Base-by-base conservation (phyloP, 441 rosid genomes). In the Adansonia madagascariensis region DNA sequence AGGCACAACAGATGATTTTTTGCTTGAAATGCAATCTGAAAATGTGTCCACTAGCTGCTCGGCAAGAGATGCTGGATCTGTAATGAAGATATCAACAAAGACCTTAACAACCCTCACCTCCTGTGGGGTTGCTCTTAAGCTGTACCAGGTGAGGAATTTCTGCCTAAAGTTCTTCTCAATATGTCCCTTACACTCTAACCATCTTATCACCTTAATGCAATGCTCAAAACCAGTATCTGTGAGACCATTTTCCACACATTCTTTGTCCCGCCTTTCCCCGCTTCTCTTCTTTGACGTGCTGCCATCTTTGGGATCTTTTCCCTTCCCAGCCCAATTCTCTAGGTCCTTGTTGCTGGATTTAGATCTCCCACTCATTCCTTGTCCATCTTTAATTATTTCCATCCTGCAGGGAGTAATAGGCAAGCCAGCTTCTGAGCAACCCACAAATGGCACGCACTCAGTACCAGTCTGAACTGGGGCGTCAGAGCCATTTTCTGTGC, bases 121-220 rank as follows among this genome's bases (percentile, higher is more conserved):
- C 69, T 88, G 89, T 55, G 87, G 77, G 56, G 90, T 90, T 55
- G 99, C 98, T 80, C 95, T 87, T 79, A 94, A 84, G 87, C 98
- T 90, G 74, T 91, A 96, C 99, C 99, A 96, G 20, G 98, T 94
- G 80, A 96, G 86, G 83, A 96, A 94, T 77, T 91, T 94, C 89
- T 96, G 93, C 83, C 98, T 82, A 71, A 96, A 96, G 80, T 87
- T 91, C 90, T 84, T 94, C 80, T 91, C 97, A 0, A 96, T 89
- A 80, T 92, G 97, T 17, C 98, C 98, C 79, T 87, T 82, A 46
- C 95, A 75, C 80, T 96, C 97, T 77, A 96, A 77, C 88, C 94
- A 84, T 79, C 97, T 86, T 62, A 95, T 86, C 74, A 84, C 85
- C 88, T 90, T 94, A 83, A 92, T 91, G 39, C 86, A 89, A 73